phyloP scores from a whole-genome alignment of 140 eudicot species.

The Oenanthe javanica region DNA sequence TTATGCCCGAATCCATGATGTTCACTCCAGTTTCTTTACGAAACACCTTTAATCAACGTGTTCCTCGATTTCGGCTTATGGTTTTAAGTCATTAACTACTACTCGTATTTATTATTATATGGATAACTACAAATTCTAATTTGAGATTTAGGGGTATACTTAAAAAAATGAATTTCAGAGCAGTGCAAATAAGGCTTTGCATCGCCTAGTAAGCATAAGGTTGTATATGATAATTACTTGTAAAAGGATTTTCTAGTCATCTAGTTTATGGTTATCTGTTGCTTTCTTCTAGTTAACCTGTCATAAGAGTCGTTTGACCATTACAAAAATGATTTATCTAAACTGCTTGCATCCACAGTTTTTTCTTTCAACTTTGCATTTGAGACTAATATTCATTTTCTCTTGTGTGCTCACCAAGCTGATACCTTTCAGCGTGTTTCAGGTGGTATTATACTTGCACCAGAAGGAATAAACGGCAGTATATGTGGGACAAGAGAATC shows the following conservation, averaged over 20 bases:
- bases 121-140: neutral
- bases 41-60: neutral
- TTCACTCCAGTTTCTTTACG: neutral
- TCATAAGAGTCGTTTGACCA: neutral
- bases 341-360: neutral
- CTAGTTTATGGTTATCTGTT: neutral
- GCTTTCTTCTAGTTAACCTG: neutral
- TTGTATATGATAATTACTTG: neutral
- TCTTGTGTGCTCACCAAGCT: slow-evolving; percentile 45
- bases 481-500: slow-evolving; percentile 85
- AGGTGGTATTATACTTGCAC: slow-evolving; percentile 98
- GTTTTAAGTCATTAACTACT: neutral
- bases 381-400: neutral
- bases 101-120: neutral
- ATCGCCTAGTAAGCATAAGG: neutral
- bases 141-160: neutral
- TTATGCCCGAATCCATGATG: neutral
- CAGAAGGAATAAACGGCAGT: slow-evolving; percentile 98
- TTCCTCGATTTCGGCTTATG: neutral
- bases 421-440: slow-evolving; percentile 79
- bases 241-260: neutral
- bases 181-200: neutral
- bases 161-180: neutral
- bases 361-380: neutral
- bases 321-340: neutral